These are phyloP conservation scores for Kluyveromyces nonfermentans DNA, from an alignment of 805 yeast genomes.

Conservation along the genomic window DNA sequence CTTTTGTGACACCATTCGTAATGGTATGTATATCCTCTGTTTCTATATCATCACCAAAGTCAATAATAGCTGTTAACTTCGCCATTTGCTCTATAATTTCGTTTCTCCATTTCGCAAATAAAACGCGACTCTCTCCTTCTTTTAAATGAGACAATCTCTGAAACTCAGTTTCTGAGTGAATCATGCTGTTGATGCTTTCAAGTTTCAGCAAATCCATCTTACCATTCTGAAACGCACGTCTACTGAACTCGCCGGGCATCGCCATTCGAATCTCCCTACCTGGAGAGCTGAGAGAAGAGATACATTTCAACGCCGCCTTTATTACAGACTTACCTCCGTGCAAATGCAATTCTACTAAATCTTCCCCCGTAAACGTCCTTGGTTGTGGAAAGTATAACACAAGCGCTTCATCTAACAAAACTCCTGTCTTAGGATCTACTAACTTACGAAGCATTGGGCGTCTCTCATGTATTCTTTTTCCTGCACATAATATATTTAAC, in stretches of 20 bases:
- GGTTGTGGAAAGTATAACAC: constrained; percentile 64
- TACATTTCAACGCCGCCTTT: constrained; percentile 53
- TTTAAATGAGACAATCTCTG: constrained; percentile 70
- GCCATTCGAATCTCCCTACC: constrained; percentile 62
- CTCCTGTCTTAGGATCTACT: constrained; percentile 30
- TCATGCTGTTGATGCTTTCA: constrained; percentile 81
- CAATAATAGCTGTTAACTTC: constrained; percentile 76
- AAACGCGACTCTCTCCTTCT: constrained; percentile 53
- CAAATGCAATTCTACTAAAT: constrained; percentile 74
- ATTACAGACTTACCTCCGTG: constrained; percentile 93
- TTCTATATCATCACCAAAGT: constrained; percentile 91
- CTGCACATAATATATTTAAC: constrained; percentile 38
- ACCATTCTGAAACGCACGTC: constrained; percentile 77
- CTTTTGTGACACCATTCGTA: constrained; percentile 39
- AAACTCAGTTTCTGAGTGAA: constrained; percentile 88
- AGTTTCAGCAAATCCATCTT: constrained; percentile 78
- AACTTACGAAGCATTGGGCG: constrained; percentile 50
- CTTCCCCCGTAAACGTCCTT: constrained; percentile 86
- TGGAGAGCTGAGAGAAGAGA: constrained; percentile 38
- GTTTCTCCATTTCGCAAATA: constrained; percentile 59
- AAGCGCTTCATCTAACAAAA: constrained; percentile 68
- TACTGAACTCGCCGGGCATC: constrained; percentile 87
- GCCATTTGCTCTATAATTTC: constrained; percentile 60
- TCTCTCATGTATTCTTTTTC: constrained; percentile 35
- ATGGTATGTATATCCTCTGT: constrained; percentile 52